phyloP scores from a whole-genome alignment of 1,139 yeast genomes.

The Magnusiomyces tetraspermus region DNA sequence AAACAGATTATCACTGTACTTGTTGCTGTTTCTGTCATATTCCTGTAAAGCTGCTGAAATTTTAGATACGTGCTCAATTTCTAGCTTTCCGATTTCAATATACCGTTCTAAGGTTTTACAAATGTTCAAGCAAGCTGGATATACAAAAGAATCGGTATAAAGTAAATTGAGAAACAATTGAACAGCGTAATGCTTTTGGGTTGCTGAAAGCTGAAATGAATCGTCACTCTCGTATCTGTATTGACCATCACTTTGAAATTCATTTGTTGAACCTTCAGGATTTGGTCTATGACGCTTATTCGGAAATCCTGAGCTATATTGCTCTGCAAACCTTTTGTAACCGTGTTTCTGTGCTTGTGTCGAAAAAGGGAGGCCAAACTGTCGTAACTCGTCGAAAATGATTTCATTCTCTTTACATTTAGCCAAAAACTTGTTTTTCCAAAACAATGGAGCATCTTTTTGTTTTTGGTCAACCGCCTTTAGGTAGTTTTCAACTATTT shows the following conservation, averaged over 20 bases:
- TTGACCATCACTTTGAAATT: no score
- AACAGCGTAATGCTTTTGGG: no score
- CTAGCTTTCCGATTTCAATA: neutral
- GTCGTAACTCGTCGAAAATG: no score
- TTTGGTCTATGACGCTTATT: no score
- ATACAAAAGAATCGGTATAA: no score
- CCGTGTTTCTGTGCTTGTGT: neutral
- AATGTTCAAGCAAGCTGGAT: neutral
- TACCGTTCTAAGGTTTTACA: neutral
- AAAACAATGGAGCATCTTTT: neutral
- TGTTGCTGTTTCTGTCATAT: neutral
- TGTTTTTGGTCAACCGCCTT: neutral
- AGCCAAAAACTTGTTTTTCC: neutral
- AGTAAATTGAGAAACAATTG: no score
- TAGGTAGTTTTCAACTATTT: neutral
- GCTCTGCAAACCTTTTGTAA: no score
- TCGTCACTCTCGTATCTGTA: no score
- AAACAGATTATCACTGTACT: neutral
- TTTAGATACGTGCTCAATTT: neutral
- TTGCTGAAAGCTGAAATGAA: no score
- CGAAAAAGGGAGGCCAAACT: no score
- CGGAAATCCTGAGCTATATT: no score
- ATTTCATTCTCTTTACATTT: neutral
- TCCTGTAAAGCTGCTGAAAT: neutral
- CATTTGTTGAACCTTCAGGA: no score